A percentile compares a stretch with the other conserved stretches of the same genome.
phyloP scores from a whole-genome alignment of 805 yeast species.

The Kodamaea lidongshanica region DNA sequence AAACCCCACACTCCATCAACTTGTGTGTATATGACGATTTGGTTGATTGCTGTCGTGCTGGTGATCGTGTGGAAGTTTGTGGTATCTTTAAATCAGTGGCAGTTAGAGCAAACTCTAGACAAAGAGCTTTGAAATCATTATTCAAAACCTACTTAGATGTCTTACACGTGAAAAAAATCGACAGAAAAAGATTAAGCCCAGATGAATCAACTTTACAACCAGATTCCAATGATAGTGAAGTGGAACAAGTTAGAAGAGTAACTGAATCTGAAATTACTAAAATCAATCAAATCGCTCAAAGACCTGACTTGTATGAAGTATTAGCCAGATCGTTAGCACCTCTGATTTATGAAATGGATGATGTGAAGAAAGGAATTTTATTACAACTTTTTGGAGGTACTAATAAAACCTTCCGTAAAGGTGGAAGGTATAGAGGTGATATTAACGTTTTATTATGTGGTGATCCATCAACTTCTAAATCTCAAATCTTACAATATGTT shows the following conservation, averaged over 20 bases:
- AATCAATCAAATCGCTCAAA: constrained; percentile 54
- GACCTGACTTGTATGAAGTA: constrained; percentile 79
- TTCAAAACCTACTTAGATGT: constrained; percentile 93
- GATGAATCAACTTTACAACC: constrained; percentile 61
- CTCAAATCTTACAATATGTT: constrained; percentile 89
- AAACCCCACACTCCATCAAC: constrained; percentile 94
- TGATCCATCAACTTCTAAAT: constrained; percentile 96
- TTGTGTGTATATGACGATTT: constrained; percentile 92
- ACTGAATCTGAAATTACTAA: constrained; percentile 62
- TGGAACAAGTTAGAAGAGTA: constrained; percentile 68
- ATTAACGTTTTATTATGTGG: constrained; percentile 89
- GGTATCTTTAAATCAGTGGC: constrained; percentile 93
- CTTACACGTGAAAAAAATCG: constrained; percentile 84
- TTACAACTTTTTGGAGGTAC: constrained; percentile 95
- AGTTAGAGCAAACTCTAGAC: constrained; percentile 78
- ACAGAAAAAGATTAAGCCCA: constrained; percentile 71
- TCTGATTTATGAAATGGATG: constrained; percentile 93
- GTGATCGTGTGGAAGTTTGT: constrained; percentile 92
- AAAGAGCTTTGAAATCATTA: constrained; percentile 73
- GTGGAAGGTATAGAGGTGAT: constrained; percentile 95
- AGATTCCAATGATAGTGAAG: constrained; percentile 57
- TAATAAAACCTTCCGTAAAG: constrained; percentile 78
- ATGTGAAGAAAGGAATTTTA: constrained; percentile 90
- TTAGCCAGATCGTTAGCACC: constrained; percentile 92
- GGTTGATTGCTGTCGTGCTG: constrained; percentile 92